Conservation (phyloP, 495 filamentous ascomycete species). For the Aspergillus taichungensis region DNA sequence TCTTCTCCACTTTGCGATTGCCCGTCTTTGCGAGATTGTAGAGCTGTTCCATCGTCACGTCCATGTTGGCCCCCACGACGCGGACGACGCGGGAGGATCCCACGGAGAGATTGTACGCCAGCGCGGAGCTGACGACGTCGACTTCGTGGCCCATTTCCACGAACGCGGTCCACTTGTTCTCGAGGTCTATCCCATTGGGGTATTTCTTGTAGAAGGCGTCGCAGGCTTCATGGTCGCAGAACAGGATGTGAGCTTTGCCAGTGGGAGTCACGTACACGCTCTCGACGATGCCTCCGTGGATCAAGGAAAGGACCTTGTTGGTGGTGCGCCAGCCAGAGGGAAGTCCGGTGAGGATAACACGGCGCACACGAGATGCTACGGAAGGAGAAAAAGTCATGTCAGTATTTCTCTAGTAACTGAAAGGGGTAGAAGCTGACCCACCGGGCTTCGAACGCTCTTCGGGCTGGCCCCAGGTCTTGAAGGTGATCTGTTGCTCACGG, state of each 20-base stretch:
- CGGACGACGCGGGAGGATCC: slow-evolving; percentile 33
- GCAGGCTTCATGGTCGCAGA: slow-evolving; percentile 30
- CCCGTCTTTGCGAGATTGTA: slow-evolving; percentile 18
- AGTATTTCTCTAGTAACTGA: not conserved
- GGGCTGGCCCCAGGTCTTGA: slow-evolving; percentile 20
- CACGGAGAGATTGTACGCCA: slow-evolving; percentile 22
- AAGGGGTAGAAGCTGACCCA: slow-evolving; percentile 4
- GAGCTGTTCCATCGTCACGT: slow-evolving; percentile 21
- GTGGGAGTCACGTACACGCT: slow-evolving; percentile 10
- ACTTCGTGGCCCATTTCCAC: slow-evolving; percentile 28
- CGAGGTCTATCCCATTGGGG: slow-evolving; percentile 35
- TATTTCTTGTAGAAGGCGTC: slow-evolving; percentile 31
- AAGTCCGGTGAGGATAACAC: slow-evolving; percentile 30
- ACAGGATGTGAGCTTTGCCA: slow-evolving; percentile 27
- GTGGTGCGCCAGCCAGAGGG: slow-evolving; percentile 20
- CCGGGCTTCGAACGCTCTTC: slow-evolving; percentile 18
- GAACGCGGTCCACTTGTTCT: slow-evolving; percentile 17
- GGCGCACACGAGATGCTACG: slow-evolving; percentile 23
- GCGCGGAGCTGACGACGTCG: slow-evolving; percentile 28
- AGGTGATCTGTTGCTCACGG: slow-evolving; percentile 13
- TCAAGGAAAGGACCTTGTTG: slow-evolving; percentile 28
- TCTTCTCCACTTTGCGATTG: slow-evolving; percentile 28
- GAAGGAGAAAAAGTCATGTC: slow-evolving; percentile 3
- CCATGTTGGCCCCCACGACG: slow-evolving; percentile 27
- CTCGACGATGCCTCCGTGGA: slow-evolving; percentile 39